A percentile compares a stretch with the other conserved stretches of the same genome.
phyloP scores from a whole-genome alignment of 805 yeast species.

The Phaffomyces antillensis region DNA sequence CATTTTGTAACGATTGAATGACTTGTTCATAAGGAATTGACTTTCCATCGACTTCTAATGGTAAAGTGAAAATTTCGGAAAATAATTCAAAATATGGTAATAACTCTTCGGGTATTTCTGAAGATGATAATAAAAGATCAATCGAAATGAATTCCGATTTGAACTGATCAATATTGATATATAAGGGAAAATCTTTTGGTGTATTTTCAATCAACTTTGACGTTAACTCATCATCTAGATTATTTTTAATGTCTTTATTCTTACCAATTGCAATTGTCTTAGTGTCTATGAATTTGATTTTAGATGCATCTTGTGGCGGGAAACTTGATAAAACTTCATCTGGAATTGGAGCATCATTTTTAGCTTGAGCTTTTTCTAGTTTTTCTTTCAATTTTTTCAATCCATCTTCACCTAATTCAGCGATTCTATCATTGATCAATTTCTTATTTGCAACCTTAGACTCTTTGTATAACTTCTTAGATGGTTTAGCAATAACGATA shows the following conservation, averaged over 20 bases:
- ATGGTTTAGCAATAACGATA: conserved; percentile 67
- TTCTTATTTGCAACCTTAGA: conserved; percentile 45
- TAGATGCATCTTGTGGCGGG: conserved; percentile 66
- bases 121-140: conserved; percentile 52
- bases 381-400: conserved; percentile 41
- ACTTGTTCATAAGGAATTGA: conserved; percentile 66
- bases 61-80: conserved; percentile 63
- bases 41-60: conserved; percentile 58
- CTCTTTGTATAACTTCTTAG: conserved; percentile 45
- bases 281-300: conserved; percentile 66
- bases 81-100: conserved; percentile 62
- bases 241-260: conserved; percentile 30
- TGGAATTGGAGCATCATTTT: conserved; percentile 77
- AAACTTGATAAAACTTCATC: conserved; percentile 52
- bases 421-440: conserved; percentile 41
- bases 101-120: conserved; percentile 40
- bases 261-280: conserved; percentile 54
- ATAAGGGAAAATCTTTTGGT: conserved; percentile 53
- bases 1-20: conserved; percentile 64
- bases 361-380: conserved; percentile 54
- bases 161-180: conserved; percentile 71
- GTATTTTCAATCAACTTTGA: conserved; percentile 21
- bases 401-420: conserved; percentile 52
- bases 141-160: conserved; percentile 74
- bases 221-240: conserved; percentile 24